A percentile compares a stretch with the other conserved stretches of the same genome.
Conservation (phyloP, 305 asterid genomes). For the Fraxinus xanthoxyloides region DNA sequence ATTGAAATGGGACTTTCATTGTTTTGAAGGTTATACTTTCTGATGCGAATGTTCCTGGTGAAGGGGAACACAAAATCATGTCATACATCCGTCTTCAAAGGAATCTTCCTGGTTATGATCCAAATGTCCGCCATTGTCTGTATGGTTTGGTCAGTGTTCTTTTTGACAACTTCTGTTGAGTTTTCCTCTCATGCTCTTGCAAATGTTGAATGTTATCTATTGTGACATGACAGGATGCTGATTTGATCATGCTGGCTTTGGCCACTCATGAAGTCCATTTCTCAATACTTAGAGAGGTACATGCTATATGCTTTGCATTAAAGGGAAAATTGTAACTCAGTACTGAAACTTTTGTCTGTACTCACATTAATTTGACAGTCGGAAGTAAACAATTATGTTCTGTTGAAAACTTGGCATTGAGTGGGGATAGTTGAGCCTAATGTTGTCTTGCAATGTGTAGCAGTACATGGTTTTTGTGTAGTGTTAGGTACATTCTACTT, state of each 20-base stretch:
- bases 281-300: constrained; percentile 94
- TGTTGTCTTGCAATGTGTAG: constrained; percentile 9
- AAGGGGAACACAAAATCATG: constrained; percentile 99
- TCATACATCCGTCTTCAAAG: constrained; percentile 93
- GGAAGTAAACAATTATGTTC: constrained; percentile 10
- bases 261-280: constrained; percentile 85
- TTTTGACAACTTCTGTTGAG: background rate
- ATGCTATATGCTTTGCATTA: constrained; percentile 18
- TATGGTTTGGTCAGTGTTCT: constrained; percentile 80
- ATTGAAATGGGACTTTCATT: background rate
- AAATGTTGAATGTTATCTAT: constrained; percentile 16
- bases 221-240: constrained; percentile 72
- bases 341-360: background rate
- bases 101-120: constrained; percentile 89
- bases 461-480: constrained; percentile 12
- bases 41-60: constrained; percentile 99
- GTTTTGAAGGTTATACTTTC: constrained; percentile 86
- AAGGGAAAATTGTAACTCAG: constrained; percentile 2
- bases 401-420: constrained; percentile 12
- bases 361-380: constrained; percentile 3
- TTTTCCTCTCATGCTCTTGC: background rate
- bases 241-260: constrained; percentile 75
- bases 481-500: constrained; percentile 13
- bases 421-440: constrained; percentile 12
- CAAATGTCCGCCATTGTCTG: constrained; percentile 90